phyloP scores from a whole-genome alignment of 2,329 filamentous ascomycete species.

The Microdochium nivale region DNA sequence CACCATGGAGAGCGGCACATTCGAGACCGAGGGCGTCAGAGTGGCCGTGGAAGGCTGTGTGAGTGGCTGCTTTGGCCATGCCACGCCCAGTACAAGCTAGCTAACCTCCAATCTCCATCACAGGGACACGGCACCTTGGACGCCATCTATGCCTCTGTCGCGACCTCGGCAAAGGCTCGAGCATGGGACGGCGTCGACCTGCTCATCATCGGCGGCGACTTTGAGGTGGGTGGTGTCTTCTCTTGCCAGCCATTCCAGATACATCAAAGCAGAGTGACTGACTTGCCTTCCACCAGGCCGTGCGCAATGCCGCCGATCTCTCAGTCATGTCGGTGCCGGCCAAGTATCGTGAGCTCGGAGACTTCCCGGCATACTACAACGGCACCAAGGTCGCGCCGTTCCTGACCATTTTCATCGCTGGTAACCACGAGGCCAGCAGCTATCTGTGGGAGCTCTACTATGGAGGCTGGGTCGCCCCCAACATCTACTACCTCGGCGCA shows the following conservation, averaged over 20 bases:
- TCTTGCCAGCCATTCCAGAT: constrained; percentile 1
- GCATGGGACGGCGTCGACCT: constrained; percentile 79
- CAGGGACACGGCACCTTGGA: constrained; percentile 88
- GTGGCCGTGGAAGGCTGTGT: constrained; percentile 82
- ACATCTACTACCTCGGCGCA: constrained; percentile 94
- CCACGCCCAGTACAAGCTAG: background rate
- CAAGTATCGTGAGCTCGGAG: constrained; percentile 81
- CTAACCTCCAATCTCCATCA: constrained; percentile 16
- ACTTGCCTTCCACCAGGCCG: constrained; percentile 44
- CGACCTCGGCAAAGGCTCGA: constrained; percentile 57
- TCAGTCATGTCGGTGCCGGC: constrained; percentile 80
- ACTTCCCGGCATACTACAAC: constrained; percentile 92
- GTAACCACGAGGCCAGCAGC: constrained; percentile 91
- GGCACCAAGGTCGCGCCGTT: constrained; percentile 72
- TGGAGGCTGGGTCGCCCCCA: constrained; percentile 92
- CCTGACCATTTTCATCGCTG: constrained; percentile 84
- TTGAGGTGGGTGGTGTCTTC: constrained; percentile 52
- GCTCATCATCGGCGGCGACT: constrained; percentile 92
- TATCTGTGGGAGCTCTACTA: constrained; percentile 91
- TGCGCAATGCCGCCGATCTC: constrained; percentile 81
- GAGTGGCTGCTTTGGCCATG: constrained; percentile 21
- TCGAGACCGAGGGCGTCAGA: constrained; percentile 45
- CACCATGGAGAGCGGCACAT: constrained; percentile 21
- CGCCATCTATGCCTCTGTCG: constrained; percentile 78
- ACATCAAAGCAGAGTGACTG: background rate